Evolutionary conservation across 2,329 filamentous ascomycete genomes (phyloP).

Genomic region (Ceratocystis variospora): DNA sequence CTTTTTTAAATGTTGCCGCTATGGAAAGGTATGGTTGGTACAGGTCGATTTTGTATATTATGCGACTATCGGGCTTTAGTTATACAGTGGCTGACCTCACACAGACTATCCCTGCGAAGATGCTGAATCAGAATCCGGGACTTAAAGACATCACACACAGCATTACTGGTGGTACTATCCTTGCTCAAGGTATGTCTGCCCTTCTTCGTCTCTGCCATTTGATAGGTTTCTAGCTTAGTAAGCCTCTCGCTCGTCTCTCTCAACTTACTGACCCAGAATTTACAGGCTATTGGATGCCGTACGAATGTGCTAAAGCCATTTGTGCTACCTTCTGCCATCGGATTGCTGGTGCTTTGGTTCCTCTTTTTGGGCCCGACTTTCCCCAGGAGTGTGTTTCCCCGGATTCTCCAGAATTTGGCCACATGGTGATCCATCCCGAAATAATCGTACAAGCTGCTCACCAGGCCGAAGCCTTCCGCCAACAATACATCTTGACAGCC

Average conservation of each 20-base stretch:
- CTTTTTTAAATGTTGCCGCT: slow-evolving; percentile 82
- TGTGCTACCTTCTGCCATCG: slow-evolving; percentile 79
- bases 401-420: slow-evolving; percentile 47
- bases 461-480: slow-evolving; percentile 35
- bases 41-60: background rate
- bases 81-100: background rate
- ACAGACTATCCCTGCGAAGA: slow-evolving; percentile 79
- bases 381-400: slow-evolving; percentile 54
- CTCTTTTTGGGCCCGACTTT: slow-evolving; percentile 78
- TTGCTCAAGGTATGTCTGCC: slow-evolving; percentile 60
- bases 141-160: slow-evolving; percentile 83
- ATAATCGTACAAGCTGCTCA: slow-evolving; percentile 40
- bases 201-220: background rate
- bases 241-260: background rate
- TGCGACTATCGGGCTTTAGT: background rate
- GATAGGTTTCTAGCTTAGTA: slow-evolving; percentile 19
- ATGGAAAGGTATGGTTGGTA: slow-evolving; percentile 56
- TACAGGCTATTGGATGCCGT: slow-evolving; percentile 93
- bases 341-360: slow-evolving; percentile 75
- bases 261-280: slow-evolving; percentile 10
- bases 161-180: slow-evolving; percentile 83
- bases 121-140: slow-evolving; percentile 62
- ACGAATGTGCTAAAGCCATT: slow-evolving; percentile 67
- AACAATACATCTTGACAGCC: slow-evolving; percentile 22
- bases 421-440: slow-evolving; percentile 49